Evolutionary conservation across 805 yeast species (phyloP), one percentile per base, ranked within the genome.

Genomic region (Spathaspora sp.): DNA sequence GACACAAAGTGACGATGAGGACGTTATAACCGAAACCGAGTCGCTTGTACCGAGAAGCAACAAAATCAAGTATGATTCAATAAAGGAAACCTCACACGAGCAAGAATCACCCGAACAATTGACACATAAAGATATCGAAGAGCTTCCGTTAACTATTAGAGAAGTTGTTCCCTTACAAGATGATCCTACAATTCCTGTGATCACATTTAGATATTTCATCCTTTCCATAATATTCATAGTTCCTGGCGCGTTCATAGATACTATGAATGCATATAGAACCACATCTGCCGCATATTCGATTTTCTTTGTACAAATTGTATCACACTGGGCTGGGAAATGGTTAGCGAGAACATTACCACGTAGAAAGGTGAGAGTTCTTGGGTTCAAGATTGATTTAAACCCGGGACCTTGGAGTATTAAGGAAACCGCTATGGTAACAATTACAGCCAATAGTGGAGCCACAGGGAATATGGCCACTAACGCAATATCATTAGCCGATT

Each of bases 381-480:
- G 61, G 5, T 55, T 62, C 44, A 53, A 55, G 29, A 70, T 77
- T 55, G 66, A 66, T 49, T 57, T 77, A 48, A 79, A 80, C 52
- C 84, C 85, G 0, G 79, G 82, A 2, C 83, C 84, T 0, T 80
- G 83, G 83, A 65, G 80, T 4, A 72, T 80, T 43, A 79, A 79
- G 52, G 84, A 80, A 57, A 72, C 82, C 8, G 76, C 80, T 32
- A 51, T 84, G 67, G 71, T 81, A 38, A 76, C 82, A 8, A 67
- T 78, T 29, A 74, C 82, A 1, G 82, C 82, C 2, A 78, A 77
- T 26, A 71, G 78, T 35, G 77, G 82, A 17, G 77, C 86, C 52
- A 73, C 82, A 0, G 82, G 82, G 1, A 78, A 76, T 52, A 67
- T 73, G 57, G 83, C 79, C 14, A 78, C 81, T 1, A 68, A 68